Evolutionary conservation across 176 grass and related monocot species (phyloP).

Genomic region (Puccinellia tenuiflora): DNA sequence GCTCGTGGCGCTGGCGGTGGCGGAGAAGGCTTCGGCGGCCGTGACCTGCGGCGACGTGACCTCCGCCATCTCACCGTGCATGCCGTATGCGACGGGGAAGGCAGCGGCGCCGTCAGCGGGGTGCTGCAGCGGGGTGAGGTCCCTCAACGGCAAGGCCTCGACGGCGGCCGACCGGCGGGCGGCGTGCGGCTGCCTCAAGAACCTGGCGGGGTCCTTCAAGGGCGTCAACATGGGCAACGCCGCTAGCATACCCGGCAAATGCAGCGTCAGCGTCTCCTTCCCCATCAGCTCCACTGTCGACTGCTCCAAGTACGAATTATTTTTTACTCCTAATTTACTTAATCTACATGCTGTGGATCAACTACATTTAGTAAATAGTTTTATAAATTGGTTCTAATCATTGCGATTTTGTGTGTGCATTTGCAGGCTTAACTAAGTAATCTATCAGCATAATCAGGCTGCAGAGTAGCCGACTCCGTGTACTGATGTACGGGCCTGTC

Average conservation of each 20-base stretch:
- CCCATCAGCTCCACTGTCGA: conserved; percentile 18
- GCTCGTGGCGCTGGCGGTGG: background rate
- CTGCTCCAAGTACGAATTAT: conserved; percentile 25
- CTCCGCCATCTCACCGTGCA: conserved; percentile 35
- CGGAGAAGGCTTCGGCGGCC: background rate
- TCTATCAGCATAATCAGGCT: background rate
- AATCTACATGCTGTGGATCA: background rate
- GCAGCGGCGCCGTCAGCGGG: background rate
- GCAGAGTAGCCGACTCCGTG: background rate
- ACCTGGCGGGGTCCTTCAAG: background rate
- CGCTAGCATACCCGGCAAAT: conserved; percentile 11
- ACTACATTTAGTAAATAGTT: background rate
- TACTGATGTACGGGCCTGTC: background rate
- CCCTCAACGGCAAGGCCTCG: conserved; percentile 16
- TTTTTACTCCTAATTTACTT: background rate
- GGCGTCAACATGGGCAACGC: conserved; percentile 22
- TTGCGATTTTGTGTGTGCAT: background rate
- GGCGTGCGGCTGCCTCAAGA: conserved; percentile 14
- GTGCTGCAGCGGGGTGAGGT: conserved; percentile 44
- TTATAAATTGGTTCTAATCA: background rate
- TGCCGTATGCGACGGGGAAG: conserved; percentile 25
- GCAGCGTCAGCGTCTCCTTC: conserved; percentile 20
- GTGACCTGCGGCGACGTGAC: conserved; percentile 41
- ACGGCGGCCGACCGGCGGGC: conserved; percentile 23
- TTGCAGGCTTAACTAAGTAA: background rate